Conservation (phyloP, 169 alveolate genomes). For the Plasmodium knowlesi region DNA sequence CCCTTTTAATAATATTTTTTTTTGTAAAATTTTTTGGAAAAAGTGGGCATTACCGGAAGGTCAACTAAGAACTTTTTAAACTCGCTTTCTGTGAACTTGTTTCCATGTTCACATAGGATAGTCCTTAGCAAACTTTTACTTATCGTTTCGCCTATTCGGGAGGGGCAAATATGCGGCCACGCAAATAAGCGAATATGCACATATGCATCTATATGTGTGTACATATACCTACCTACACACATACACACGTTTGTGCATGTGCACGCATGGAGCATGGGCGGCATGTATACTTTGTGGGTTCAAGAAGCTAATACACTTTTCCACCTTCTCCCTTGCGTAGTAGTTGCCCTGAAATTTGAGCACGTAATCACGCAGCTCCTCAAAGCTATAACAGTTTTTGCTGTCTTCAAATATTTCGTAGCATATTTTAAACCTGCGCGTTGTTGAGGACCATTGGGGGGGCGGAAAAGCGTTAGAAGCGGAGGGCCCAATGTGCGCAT, state of each 20-base stretch:
- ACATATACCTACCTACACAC: not conserved
- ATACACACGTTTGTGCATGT: not conserved
- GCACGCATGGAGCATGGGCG: not conserved
- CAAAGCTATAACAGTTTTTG: conserved; percentile 43
- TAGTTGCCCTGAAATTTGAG: conserved; percentile 28
- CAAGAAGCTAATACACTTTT: conserved; percentile 27
- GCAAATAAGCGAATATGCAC: not conserved
- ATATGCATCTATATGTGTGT: not conserved
- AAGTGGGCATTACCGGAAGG: conserved; percentile 32
- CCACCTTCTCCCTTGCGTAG: conserved; percentile 53
- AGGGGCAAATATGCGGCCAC: not conserved
- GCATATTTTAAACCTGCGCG: conserved; percentile 31
- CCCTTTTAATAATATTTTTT: not conserved
- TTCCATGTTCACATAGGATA: conserved; percentile 62
- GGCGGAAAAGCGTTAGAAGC: not conserved
- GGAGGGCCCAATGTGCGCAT: not conserved
- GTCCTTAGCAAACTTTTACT: conserved; percentile 13
- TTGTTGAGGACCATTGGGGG: not conserved
- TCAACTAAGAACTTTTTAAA: conserved; percentile 50
- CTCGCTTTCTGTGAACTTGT: conserved; percentile 56
- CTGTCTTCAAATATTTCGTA: conserved; percentile 49
- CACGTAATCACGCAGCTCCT: conserved; percentile 43
- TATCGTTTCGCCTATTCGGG: conserved; percentile 24
- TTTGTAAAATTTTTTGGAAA: not conserved
- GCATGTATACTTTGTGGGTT: conserved; percentile 28